Conservation (phyloP, 495 filamentous ascomycete species). For the Viridothelium virens region DNA sequence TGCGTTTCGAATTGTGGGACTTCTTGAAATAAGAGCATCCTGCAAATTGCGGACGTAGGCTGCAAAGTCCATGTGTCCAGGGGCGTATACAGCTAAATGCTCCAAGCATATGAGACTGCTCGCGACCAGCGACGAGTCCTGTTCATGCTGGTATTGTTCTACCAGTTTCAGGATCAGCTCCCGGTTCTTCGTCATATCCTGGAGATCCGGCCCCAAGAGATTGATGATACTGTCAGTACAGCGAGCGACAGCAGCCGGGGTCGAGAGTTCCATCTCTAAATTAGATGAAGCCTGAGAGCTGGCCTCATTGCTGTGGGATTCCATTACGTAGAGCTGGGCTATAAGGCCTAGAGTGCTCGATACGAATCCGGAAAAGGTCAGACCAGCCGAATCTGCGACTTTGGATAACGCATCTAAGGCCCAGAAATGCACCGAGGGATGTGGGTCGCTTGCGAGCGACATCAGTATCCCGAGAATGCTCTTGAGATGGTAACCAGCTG, state of each 20-base stretch:
- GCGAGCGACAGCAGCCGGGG: constrained; percentile 71
- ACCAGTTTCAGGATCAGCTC: constrained; percentile 86
- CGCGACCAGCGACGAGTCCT: constrained; percentile 60
- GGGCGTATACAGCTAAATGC: constrained; percentile 86
- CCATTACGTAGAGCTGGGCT: constrained; percentile 80
- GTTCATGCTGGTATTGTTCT: constrained; percentile 72
- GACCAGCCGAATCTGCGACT: constrained; percentile 84
- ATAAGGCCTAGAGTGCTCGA: constrained; percentile 87
- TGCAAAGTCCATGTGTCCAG: constrained; percentile 71
- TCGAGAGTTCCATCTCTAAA: constrained; percentile 72
- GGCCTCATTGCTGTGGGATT: constrained; percentile 85
- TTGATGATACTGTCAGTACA: constrained; percentile 94
- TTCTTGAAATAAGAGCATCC: constrained; percentile 59
- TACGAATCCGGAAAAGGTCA: constrained; percentile 85
- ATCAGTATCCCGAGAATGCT: constrained; percentile 91
- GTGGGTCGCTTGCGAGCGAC: constrained; percentile 93
- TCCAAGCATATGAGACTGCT: constrained; percentile 79
- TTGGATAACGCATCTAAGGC: constrained; percentile 80
- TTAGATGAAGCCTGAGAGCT: constrained; percentile 73
- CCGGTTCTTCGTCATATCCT: constrained; percentile 84
- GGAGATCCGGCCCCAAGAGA: constrained; percentile 88
- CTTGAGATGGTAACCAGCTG: constrained; percentile 92
- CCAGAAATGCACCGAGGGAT: constrained; percentile 93
- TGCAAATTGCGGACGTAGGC: constrained; percentile 79
- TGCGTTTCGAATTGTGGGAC: constrained; percentile 61